Evolutionary conservation across 768 basidiomycete species (phyloP).

Genomic region (Calocybe cyanea): DNA sequence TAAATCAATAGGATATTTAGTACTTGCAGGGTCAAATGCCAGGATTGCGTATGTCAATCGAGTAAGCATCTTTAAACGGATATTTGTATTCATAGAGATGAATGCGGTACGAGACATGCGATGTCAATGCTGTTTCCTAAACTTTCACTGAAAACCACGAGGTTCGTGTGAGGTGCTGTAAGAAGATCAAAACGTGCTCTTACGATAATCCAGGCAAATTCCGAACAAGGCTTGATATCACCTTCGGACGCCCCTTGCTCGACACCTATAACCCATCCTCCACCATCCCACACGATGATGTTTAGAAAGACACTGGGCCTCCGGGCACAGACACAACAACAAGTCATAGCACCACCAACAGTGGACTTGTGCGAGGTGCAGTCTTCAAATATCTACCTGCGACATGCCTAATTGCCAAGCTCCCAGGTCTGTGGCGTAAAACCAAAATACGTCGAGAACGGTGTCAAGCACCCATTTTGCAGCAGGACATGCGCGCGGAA

Average conservation of each 20-base stretch:
- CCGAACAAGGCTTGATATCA: conserved; percentile 16
- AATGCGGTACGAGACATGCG: conserved; percentile 16
- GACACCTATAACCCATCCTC: conserved; percentile 21
- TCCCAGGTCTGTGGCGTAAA: conserved; percentile 53
- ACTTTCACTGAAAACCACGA: conserved; percentile 26
- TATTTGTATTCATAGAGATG: conserved; percentile 22
- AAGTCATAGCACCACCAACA: conserved; percentile 1
- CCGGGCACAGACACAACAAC: neutral
- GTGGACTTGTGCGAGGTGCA: conserved; percentile 13
- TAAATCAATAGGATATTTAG: conserved; percentile 1
- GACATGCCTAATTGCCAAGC: conserved; percentile 4
- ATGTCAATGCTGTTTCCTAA: conserved; percentile 14
- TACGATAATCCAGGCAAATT: conserved; percentile 23
- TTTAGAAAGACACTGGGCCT: conserved; percentile 39
- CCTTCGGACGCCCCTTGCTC: conserved; percentile 34
- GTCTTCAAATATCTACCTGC: neutral
- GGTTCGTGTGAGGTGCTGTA: conserved; percentile 27
- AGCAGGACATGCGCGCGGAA: conserved; percentile 58
- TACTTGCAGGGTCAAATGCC: neutral
- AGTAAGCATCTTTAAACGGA: conserved; percentile 10
- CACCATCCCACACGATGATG: conserved; percentile 23
- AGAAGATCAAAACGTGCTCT: neutral
- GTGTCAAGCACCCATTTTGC: conserved; percentile 55
- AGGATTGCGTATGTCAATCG: neutral
- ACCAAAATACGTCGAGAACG: conserved; percentile 62